Base-by-base conservation (phyloP, 2,329 filamentous ascomycete genomes). In the Scytalidium lignicola region DNA sequence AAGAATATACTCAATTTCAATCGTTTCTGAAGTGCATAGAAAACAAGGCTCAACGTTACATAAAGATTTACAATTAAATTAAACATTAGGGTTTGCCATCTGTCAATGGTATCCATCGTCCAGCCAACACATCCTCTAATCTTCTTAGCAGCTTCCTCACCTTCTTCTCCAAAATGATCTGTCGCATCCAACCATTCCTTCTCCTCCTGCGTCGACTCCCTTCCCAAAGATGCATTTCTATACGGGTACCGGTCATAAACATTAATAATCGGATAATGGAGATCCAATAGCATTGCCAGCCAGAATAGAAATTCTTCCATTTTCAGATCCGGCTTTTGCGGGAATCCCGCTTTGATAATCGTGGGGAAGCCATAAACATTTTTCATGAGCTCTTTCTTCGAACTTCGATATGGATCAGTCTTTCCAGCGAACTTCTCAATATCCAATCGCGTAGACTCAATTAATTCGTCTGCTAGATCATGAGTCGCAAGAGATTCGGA, bases 151-250 rank as follows among this genome's bases (percentile, higher is more conserved):
- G 10, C 17, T 23, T 28, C 42, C 3, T 21, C 20, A 3, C 15
- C 20, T 15, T 5, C n/a, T 26, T 26, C 23, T 37, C 15, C 32
- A 17, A 28, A 28, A 28, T 28, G 13, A 28, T 28, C 26, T 9
- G 49, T 23, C 2, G 83, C 88, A 59, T 85, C 85, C 1, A 76
- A 80, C 47, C 47, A 66, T 32, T 44, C 51, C 18, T 56, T 39
- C 51, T 65, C 62, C 19, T 58, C 59, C 5, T 43, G 39, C n/a
- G 59, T 62, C 39, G 46, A 50, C 13, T 51, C 43, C 26, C 61
- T 53, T 9, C 62, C 59, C 8, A 54, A 44, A 2, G 54, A 49
- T 10, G 49, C 55, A 28, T 67, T 65, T 17, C 53, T 48, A 32
- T 62, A 65, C 8, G 62, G 62, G 50, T 63, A 65, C 13, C 59